These are phyloP conservation scores for Bolboschoenus planiculmis DNA, from an alignment of 176 grass and related monocot species.

Conservation along the genomic window DNA sequence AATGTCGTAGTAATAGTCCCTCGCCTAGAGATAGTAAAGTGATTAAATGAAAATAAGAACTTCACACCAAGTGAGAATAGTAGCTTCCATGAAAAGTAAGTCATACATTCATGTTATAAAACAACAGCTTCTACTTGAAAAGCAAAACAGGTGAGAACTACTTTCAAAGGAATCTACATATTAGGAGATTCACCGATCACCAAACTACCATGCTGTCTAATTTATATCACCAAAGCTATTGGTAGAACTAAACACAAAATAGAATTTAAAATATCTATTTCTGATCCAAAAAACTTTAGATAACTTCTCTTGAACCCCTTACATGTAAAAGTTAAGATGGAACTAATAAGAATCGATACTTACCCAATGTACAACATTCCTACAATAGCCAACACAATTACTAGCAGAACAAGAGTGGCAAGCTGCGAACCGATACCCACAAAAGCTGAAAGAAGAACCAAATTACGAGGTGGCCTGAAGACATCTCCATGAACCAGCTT, in stretches of 20 bases:
- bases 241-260: background rate
- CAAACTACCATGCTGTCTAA: background rate
- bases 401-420: conserved; percentile 74
- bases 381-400: conserved; percentile 89
- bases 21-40: conserved; percentile 39
- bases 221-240: background rate
- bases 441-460: conserved; percentile 73
- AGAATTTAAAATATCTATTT: background rate
- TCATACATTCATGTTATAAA: background rate
- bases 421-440: conserved; percentile 89
- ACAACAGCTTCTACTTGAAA: background rate
- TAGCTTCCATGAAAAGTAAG: background rate
- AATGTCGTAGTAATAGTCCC: conserved; percentile 96
- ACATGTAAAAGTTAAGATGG: background rate
- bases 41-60: background rate
- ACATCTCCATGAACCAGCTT: conserved; percentile 99
- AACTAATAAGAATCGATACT: conserved; percentile 13
- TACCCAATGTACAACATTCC: conserved; percentile 97
- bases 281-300: background rate
- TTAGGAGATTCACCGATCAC: background rate
- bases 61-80: background rate
- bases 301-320: background rate
- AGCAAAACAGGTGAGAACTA: background rate
- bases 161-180: conserved; percentile 1
- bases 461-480: conserved; percentile 58